A percentile compares a stretch with the other conserved stretches of the same genome.
Conservation (phyloP, 2,329 filamentous ascomycete genomes). For the Aspergillus sp. region DNA sequence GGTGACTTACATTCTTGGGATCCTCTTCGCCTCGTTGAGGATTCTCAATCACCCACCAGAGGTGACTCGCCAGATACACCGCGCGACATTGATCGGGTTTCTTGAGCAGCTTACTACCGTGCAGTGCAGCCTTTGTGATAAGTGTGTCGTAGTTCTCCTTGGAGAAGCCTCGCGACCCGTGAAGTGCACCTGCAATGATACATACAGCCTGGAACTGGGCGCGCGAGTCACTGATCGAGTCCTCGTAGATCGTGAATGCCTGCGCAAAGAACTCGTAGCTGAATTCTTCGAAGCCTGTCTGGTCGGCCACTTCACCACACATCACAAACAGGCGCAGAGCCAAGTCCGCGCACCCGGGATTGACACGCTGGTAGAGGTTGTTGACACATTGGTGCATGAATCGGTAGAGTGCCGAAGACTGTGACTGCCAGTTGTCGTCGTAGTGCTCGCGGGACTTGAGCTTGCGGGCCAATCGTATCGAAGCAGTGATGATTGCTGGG, state of each 20-base stretch:
- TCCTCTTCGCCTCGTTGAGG: constrained; percentile 73
- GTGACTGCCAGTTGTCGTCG: constrained; percentile 67
- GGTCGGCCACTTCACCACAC: constrained; percentile 88
- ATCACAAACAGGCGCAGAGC: constrained; percentile 84
- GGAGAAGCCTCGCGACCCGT: constrained; percentile 83
- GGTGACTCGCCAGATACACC: constrained; percentile 90
- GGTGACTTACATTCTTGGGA: constrained; percentile 63
- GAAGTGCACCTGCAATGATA: constrained; percentile 82
- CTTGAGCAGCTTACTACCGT: constrained; percentile 92
- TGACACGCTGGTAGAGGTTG: constrained; percentile 81
- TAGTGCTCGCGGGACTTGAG: constrained; percentile 90
- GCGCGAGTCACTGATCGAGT: constrained; percentile 89
- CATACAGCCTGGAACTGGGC: constrained; percentile 98
- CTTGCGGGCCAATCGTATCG: constrained; percentile 80
- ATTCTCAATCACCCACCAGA: constrained; percentile 96
- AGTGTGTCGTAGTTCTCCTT: constrained; percentile 98
- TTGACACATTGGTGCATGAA: constrained; percentile 89
- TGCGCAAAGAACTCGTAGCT: constrained; percentile 98
- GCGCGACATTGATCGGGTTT: constrained; percentile 98
- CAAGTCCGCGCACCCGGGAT: constrained; percentile 76
- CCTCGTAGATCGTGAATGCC: constrained; percentile 96
- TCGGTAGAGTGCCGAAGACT: constrained; percentile 82
- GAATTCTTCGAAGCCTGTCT: constrained; percentile 88
- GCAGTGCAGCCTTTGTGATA: constrained; percentile 94
- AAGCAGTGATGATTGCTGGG: constrained; percentile 82